Percentiles rank a stretch among this genome's conserved stretches.
Evolutionary conservation across 345 rosid genomes (phyloP).

Genomic region (Mangifera indica): DNA sequence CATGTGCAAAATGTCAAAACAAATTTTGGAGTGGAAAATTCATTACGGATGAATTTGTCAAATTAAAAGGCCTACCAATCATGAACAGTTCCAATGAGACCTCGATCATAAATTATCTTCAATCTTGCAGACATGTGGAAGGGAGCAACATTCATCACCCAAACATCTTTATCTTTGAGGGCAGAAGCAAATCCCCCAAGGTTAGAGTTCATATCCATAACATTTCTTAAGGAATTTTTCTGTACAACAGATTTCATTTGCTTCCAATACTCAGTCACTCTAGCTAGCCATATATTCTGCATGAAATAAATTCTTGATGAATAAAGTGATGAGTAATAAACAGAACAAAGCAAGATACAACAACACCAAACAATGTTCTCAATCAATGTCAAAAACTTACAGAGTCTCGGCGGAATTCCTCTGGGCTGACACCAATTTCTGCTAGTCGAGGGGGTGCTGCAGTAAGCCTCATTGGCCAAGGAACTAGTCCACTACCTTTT

Average conservation of each 20-base stretch:
- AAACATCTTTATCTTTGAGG: conserved; percentile 69
- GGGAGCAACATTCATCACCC: conserved; percentile 99
- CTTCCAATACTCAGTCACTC: conserved; percentile 87
- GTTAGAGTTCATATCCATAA: conserved; percentile 97
- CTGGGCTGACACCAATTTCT: conserved; percentile 67
- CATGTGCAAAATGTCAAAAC: neutral
- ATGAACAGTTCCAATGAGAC: conserved; percentile 92
- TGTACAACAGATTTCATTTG: conserved; percentile 79
- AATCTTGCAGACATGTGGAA: conserved; percentile 55
- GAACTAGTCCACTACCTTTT: conserved; percentile 75
- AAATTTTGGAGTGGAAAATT: neutral
- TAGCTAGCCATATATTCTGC: conserved; percentile 82
- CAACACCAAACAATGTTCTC: neutral
- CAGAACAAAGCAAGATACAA: neutral
- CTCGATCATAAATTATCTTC: conserved; percentile 91
- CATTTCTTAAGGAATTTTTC: conserved; percentile 74
- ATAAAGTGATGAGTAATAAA: neutral
- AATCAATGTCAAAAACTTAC: conserved; percentile 41
- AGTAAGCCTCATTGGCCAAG: conserved; percentile 86
- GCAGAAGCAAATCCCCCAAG: conserved; percentile 95
- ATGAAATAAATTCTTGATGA: conserved; percentile 20
- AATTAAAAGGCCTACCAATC: conserved; percentile 61
- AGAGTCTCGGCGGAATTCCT: conserved; percentile 70
- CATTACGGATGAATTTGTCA: neutral
- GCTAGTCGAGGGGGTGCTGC: conserved; percentile 79